Conservation (phyloP, 2,329 filamentous ascomycete genomes). For the Alternaria brassicicola region DNA sequence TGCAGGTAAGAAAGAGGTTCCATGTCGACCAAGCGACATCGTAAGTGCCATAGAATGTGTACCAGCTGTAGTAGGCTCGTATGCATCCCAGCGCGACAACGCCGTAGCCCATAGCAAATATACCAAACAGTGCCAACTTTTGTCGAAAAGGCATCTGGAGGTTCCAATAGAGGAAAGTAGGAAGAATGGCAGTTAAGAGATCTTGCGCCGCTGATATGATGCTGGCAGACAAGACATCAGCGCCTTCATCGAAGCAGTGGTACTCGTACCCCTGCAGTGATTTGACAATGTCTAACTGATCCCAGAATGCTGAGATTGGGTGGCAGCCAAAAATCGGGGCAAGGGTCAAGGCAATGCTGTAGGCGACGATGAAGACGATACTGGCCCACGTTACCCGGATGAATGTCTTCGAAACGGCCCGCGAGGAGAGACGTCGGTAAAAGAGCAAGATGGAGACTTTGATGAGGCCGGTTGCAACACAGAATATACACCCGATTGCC, state of each 20-base stretch:
- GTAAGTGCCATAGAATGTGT: constrained; percentile 38
- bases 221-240: constrained; percentile 36
- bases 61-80: constrained; percentile 37
- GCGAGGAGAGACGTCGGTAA: constrained; percentile 37
- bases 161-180: constrained; percentile 43
- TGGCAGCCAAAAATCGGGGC: constrained; percentile 39
- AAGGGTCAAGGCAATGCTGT: constrained; percentile 35
- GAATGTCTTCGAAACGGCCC: constrained; percentile 33
- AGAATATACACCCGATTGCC: constrained; percentile 35
- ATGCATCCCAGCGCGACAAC: constrained; percentile 31
- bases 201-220: constrained; percentile 39
- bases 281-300: constrained; percentile 30
- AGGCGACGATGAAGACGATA: constrained; percentile 36
- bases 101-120: constrained; percentile 43
- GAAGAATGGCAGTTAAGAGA: constrained; percentile 38
- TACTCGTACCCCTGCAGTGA: constrained; percentile 31
- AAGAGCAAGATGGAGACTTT: constrained; percentile 46
- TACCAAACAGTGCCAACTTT: constrained; percentile 38
- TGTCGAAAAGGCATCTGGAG: constrained; percentile 37
- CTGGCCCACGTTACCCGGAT: constrained; percentile 33
- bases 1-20: constrained; percentile 24
- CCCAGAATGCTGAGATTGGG: constrained; percentile 42
- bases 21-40: constrained; percentile 38
- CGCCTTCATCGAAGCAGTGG: constrained; percentile 42
- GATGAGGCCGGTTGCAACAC: constrained; percentile 35